phyloP scores from a whole-genome alignment of 768 basidiomycete species.

The Phallus indusiatus region DNA sequence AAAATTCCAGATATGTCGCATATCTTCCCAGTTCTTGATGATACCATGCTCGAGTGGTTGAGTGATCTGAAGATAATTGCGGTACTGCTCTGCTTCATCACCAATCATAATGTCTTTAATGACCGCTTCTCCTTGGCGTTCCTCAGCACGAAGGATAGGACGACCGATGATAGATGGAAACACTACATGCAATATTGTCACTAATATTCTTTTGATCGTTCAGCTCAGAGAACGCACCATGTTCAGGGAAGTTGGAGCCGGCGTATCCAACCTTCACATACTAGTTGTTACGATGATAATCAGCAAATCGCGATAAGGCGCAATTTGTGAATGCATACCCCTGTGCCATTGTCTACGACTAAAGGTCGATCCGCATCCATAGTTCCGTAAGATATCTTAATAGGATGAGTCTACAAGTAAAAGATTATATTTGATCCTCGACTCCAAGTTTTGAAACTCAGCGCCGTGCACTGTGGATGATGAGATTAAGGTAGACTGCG shows the following conservation, averaged over 20 bases:
- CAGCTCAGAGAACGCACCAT: constrained; percentile 26
- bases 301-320: neutral
- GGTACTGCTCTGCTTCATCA: constrained; percentile 89
- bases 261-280: constrained; percentile 60
- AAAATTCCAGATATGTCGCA: constrained; percentile 97
- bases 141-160: constrained; percentile 95
- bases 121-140: constrained; percentile 73
- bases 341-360: constrained; percentile 61
- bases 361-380: constrained; percentile 33
- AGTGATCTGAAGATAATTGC: constrained; percentile 92
- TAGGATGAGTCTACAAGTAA: neutral
- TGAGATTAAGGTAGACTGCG: neutral
- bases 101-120: constrained; percentile 99
- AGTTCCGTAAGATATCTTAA: neutral
- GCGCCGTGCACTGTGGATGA: neutral
- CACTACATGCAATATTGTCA: constrained; percentile 36
- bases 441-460: neutral
- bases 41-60: constrained; percentile 99
- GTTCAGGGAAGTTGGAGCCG: constrained; percentile 57
- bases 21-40: constrained; percentile 98
- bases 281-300: constrained; percentile 20
- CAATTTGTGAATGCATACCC: constrained; percentile 28
- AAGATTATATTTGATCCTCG: neutral
- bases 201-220: neutral
- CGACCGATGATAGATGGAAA: constrained; percentile 96